phyloP scores from a whole-genome alignment of 208 protist genomes.

The Porcisia hertigi region DNA sequence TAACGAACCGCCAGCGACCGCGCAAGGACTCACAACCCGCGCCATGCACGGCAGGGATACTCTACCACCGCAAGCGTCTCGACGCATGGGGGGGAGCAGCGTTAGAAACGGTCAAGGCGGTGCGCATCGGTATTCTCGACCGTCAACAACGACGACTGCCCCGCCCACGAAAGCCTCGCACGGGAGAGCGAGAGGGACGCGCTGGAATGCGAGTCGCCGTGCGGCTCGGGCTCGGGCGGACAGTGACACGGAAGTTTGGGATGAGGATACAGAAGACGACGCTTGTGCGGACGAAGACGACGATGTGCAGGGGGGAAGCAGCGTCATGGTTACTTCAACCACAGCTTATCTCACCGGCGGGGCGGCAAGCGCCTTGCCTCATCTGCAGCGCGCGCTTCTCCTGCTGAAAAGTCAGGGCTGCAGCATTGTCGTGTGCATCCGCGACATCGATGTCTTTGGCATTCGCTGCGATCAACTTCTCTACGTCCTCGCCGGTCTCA shows the following conservation, averaged over 20 bases:
- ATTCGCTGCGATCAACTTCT: slow-evolving; percentile 84
- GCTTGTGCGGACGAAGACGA: slow-evolving; percentile 28
- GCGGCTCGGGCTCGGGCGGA: not conserved
- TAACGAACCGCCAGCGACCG: slow-evolving; percentile 8
- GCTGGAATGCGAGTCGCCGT: not conserved
- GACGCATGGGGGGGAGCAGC: not conserved
- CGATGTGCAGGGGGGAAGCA: not conserved
- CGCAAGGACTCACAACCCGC: not conserved
- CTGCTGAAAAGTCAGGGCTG: slow-evolving; percentile 63
- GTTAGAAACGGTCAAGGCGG: not conserved
- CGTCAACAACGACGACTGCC: not conserved
- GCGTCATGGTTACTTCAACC: slow-evolving; percentile 58
- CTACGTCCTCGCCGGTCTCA: slow-evolving; percentile 84
- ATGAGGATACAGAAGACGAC: slow-evolving; percentile 5
- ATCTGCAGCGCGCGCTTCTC: slow-evolving; percentile 73
- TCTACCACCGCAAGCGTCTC: not conserved
- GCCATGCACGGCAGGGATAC: not conserved
- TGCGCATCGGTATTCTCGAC: not conserved
- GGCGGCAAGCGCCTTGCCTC: slow-evolving; percentile 68
- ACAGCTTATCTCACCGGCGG: slow-evolving; percentile 57
- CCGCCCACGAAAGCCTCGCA: not conserved
- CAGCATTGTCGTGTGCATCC: slow-evolving; percentile 76
- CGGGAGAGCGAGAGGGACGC: not conserved
- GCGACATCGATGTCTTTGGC: slow-evolving; percentile 75
- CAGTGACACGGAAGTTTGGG: not conserved